Evolutionary conservation across 2,329 filamentous ascomycete species (phyloP).

Genomic region (Sporothrix pseudoabietina): DNA sequence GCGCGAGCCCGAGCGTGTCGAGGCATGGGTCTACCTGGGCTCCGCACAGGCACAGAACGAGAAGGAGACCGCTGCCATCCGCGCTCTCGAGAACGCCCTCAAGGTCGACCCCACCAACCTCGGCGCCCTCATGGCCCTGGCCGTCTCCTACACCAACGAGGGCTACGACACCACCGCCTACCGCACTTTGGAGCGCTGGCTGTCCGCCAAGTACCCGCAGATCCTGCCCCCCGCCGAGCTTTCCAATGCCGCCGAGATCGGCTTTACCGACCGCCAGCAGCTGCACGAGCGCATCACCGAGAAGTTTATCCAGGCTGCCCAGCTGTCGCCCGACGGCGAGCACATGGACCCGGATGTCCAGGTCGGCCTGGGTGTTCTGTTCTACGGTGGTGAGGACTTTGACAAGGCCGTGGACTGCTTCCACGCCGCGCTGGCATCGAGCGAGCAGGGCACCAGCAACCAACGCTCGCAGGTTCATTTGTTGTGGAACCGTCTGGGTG

Average conservation of each 20-base stretch:
- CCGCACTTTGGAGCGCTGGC: slow-evolving; percentile 92
- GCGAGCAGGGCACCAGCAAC: slow-evolving; percentile 81
- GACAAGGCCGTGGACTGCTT: slow-evolving; percentile 99
- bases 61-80: slow-evolving; percentile 94
- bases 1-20: slow-evolving; percentile 81
- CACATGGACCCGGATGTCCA: slow-evolving; percentile 99
- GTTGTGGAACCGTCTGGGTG: slow-evolving; percentile 95
- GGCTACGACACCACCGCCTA: slow-evolving; percentile 97
- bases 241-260: slow-evolving; percentile 76
- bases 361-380: slow-evolving; percentile 92
- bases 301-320: slow-evolving; percentile 88
- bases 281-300: slow-evolving; percentile 89
- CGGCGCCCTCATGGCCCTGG: slow-evolving; percentile 88
- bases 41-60: slow-evolving; percentile 96
- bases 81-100: slow-evolving; percentile 86
- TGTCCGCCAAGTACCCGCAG: slow-evolving; percentile 89
- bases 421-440: slow-evolving; percentile 82
- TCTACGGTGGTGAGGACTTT: slow-evolving; percentile 97
- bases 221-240: slow-evolving; percentile 73
- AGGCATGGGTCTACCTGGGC: slow-evolving; percentile 92
- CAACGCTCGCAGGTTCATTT: slow-evolving; percentile 85
- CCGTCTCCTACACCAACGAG: slow-evolving; percentile 97
- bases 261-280: slow-evolving; percentile 88
- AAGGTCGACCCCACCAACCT: slow-evolving; percentile 86
- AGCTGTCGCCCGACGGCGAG: slow-evolving; percentile 85